These are phyloP conservation scores for Talaromyces sp. DNA, from an alignment of 2,329 filamentous ascomycete genomes.

Conservation along the genomic window DNA sequence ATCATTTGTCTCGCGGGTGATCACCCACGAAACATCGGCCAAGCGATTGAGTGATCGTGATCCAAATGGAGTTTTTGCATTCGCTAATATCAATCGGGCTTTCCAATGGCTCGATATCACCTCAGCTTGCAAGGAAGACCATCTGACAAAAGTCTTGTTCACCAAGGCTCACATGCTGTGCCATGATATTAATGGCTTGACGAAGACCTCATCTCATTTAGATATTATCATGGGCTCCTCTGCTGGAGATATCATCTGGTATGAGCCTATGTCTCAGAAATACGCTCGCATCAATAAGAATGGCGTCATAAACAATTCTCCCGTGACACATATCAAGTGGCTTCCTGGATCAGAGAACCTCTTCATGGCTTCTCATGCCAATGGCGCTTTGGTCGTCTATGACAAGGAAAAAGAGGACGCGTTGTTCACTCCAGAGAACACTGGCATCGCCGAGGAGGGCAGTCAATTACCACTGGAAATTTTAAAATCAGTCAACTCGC, in stretches of 20 bases:
- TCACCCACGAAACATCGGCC: conserved; percentile 77
- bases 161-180: conserved; percentile 95
- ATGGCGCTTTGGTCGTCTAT: conserved; percentile 88
- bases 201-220: conserved; percentile 77
- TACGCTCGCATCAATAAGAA: conserved; percentile 98
- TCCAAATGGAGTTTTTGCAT: conserved; percentile 79
- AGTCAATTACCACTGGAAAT: conserved; percentile 62
- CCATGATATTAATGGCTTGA: conserved; percentile 85
- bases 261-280: conserved; percentile 93
- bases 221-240: conserved; percentile 96
- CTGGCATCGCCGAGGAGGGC: conserved; percentile 30
- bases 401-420: conserved; percentile 97
- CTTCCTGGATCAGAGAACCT: conserved; percentile 91
- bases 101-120: conserved; percentile 95
- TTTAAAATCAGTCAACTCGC: conserved; percentile 88
- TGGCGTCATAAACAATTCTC: conserved; percentile 82
- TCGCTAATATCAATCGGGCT: conserved; percentile 93
- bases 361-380: conserved; percentile 89
- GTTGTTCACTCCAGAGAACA: conserved; percentile 70
- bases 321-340: conserved; percentile 88
- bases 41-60: conserved; percentile 81
- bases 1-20: conserved; percentile 95
- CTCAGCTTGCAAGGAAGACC: conserved; percentile 72
- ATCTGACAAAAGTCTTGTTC: conserved; percentile 93
- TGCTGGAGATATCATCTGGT: conserved; percentile 97